These are phyloP conservation scores for Microglena sp. DNA, from an alignment of 139 green algal genomes.

Conservation along the genomic window DNA sequence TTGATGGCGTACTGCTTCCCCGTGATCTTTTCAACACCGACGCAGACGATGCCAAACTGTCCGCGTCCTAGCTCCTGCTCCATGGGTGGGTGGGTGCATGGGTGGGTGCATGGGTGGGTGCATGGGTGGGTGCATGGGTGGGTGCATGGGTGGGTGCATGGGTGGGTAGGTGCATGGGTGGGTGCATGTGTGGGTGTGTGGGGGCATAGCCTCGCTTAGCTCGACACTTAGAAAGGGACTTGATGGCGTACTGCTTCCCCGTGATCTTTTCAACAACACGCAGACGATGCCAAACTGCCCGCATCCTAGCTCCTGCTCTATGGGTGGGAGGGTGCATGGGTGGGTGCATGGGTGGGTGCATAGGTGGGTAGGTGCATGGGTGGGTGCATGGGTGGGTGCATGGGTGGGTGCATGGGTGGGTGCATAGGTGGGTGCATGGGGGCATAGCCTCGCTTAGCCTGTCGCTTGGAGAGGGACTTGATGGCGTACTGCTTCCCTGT, in stretches of 20 bases:
- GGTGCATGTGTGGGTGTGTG: no score
- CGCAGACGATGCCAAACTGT: slow-evolving; percentile 17
- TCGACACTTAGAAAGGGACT: slow-evolving; percentile 16
- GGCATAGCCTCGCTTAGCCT: no score
- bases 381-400: no score
- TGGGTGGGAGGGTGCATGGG: no score
- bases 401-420: no score
- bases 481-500: slow-evolving; percentile 11
- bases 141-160: not conserved
- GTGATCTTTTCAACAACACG: slow-evolving; percentile 9
- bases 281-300: slow-evolving; percentile 19
- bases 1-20: slow-evolving; percentile 16
- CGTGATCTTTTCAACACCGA: slow-evolving; percentile 8
- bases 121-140: not conserved
- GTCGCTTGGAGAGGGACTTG: slow-evolving; percentile 19
- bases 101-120: not conserved
- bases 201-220: no score
- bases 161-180: no score
- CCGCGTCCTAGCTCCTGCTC: slow-evolving; percentile 4
- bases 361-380: no score
- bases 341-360: no score
- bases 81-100: not conserved
- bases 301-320: no score
- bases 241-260: slow-evolving; percentile 13
- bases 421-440: no score